Base-by-base conservation (phyloP, 2,329 filamentous ascomycete genomes). In the Sporothrix pallida region DNA sequence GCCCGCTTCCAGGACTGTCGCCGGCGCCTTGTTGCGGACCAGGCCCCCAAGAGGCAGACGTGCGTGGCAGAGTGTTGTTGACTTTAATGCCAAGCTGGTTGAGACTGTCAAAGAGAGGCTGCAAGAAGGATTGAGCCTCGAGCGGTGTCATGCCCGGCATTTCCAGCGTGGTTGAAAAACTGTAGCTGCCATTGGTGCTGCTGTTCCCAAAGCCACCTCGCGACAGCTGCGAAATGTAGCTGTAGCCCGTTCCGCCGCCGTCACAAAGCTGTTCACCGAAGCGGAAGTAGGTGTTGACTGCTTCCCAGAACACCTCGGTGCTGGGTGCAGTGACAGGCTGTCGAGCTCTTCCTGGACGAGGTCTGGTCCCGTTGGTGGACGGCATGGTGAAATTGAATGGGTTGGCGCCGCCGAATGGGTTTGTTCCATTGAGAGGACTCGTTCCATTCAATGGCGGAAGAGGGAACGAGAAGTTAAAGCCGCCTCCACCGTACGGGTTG, bases 241-340 rank as follows among this genome's bases (percentile, higher is more conserved):
- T 81, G 73, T 82, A 83, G 23, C 79, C 79, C 12, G 80, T 80
- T 17, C 82, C 81, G 44, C 80, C 79, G 42, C 79, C 79, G 68
- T 83, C 80, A 20, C 79, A 79, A 56, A 82, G 79, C 15, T 77
- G 75, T 37, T 79, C 76, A 17, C 80, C 80, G 72, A 82, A 82
- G 3, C 76, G 76, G 74, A 81, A 81, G 74, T 81, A 81, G 12
- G 76, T 71, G 65, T 80, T 77, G 50, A 83, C 80, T 1, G 78
- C 82, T 0, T 74, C 73, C 82, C 82, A 80, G 65, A 80, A 80
- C 0, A 73, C 69, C 2, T 75, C 75, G 7, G 44, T 31, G 23
- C 70, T 65, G 13, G 72, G 54, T 8, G 74, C 75, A 13, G 62
- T 58, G 2, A 48, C 48, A 3, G 65, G 73, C 31, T 58, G 67